Evolutionary conservation across 2,329 filamentous ascomycete genomes (phyloP).

Genomic region (Salinomyces thailandicus): DNA sequence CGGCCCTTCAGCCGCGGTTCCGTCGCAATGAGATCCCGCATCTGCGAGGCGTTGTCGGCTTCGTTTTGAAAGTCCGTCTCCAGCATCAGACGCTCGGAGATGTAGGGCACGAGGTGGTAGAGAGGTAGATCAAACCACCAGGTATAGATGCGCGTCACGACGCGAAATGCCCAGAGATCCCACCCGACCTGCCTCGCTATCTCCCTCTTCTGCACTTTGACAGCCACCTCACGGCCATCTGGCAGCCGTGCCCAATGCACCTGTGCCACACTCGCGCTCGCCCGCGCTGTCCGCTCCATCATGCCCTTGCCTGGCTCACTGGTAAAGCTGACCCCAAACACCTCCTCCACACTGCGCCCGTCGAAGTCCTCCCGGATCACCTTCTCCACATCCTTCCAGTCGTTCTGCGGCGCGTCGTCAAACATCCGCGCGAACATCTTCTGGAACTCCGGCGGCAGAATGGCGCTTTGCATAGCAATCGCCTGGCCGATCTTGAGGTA

Average conservation of each 20-base stretch:
- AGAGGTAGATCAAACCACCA: conserved; percentile 88
- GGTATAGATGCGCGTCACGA: conserved; percentile 72
- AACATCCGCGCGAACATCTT: conserved; percentile 96
- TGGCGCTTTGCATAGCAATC: conserved; percentile 93
- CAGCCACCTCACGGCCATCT: conserved; percentile 82
- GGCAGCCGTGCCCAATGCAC: conserved; percentile 85
- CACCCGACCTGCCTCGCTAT: conserved; percentile 83
- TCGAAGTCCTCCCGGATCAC: conserved; percentile 82
- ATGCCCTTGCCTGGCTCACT: conserved; percentile 44
- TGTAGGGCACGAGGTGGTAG: conserved; percentile 82
- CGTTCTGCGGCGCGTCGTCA: conserved; percentile 90
- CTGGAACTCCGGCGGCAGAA: conserved; percentile 88
- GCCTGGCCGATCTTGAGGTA: conserved; percentile 98
- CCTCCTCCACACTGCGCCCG: conserved; percentile 71
- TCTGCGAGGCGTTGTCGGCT: conserved; percentile 74
- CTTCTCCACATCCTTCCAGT: conserved; percentile 72
- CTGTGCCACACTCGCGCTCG: conserved; percentile 87
- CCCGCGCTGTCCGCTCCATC: conserved; percentile 62
- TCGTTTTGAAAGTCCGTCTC: conserved; percentile 95
- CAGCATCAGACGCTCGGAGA: conserved; percentile 78
- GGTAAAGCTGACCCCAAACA: conserved; percentile 77
- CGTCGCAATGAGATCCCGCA: conserved; percentile 63
- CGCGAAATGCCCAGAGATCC: conserved; percentile 95
- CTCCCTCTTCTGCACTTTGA: conserved; percentile 95
- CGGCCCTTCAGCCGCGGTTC: conserved; percentile 67